Evolutionary conservation across 23 red algal species (phyloP).

Genomic region (Agarophyton chilense): DNA sequence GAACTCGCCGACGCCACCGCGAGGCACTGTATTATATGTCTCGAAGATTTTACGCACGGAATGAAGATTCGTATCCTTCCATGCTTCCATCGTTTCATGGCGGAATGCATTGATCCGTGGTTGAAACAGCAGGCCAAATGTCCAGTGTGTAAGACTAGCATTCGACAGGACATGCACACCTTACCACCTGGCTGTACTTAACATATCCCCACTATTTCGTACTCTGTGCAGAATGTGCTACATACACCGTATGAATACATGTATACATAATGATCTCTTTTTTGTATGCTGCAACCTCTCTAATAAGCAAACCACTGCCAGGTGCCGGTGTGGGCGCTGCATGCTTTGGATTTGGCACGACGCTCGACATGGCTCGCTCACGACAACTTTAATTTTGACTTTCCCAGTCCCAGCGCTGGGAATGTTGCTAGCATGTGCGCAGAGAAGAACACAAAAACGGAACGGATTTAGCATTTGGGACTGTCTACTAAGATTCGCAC

Average conservation of each 20-base stretch:
- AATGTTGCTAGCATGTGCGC: neutral
- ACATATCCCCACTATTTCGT: neutral
- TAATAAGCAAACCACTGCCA: neutral
- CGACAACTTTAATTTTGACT: slow-evolving; percentile 10
- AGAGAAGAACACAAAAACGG: neutral
- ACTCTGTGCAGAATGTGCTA: neutral
- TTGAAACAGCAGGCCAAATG: slow-evolving; percentile 83
- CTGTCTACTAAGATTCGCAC: slow-evolving; percentile 38
- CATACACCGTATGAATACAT: too few species aligned
- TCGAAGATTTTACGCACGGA: slow-evolving; percentile 84
- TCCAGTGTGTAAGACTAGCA: slow-evolving; percentile 85
- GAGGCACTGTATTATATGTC: slow-evolving; percentile 79
- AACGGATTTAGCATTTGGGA: slow-evolving; percentile 6
- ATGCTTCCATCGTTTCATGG: slow-evolving; percentile 95
- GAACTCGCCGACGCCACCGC: slow-evolving; percentile 36
- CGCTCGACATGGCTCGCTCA: neutral
- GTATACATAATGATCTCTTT: neutral
- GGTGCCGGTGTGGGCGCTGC: neutral
- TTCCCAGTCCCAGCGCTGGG: neutral
- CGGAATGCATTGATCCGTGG: slow-evolving; percentile 90
- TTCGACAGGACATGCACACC: slow-evolving; percentile 44
- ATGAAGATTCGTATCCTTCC: slow-evolving; percentile 91
- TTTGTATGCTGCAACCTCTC: neutral
- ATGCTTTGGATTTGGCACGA: neutral
- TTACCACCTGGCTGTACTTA: slow-evolving; percentile 59